These are phyloP conservation scores for Populus hybrid DNA, from an alignment of 441 rosid species.

Conservation along the genomic window DNA sequence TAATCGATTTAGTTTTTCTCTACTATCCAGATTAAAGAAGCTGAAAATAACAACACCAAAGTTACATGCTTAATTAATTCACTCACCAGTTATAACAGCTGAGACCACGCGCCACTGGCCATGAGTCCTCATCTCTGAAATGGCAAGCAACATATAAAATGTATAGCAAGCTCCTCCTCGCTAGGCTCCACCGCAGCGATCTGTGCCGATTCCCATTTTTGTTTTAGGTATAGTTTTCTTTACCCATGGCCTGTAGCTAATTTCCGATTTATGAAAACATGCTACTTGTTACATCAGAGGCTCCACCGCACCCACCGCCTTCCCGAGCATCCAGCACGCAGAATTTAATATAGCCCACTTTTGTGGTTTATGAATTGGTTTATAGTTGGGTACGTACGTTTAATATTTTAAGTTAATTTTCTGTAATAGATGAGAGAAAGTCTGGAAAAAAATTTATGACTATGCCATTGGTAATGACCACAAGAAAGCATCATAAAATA, in stretches of 20 bases:
- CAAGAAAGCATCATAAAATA: not conserved
- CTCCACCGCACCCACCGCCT: not conserved
- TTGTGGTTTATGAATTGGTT: not conserved
- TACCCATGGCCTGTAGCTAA: too few species aligned
- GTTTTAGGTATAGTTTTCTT: not conserved
- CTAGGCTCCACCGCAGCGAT: not conserved
- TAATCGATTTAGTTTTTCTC: too few species aligned
- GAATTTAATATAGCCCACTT: too few species aligned
- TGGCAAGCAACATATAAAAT: too few species aligned
- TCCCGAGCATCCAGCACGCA: too few species aligned
- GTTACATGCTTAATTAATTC: too few species aligned
- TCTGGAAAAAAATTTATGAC: not conserved
- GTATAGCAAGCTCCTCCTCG: too few species aligned
- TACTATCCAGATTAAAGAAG: too few species aligned
- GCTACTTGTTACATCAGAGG: not conserved
- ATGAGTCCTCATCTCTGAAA: too few species aligned
- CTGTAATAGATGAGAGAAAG: not conserved
- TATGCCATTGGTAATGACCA: not conserved
- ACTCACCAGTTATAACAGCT: too few species aligned
- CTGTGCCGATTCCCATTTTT: not conserved
- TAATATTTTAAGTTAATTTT: not conserved
- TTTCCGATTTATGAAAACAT: not conserved
- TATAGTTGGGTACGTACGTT: not conserved
- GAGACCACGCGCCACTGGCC: too few species aligned
- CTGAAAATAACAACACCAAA: too few species aligned